These are phyloP conservation scores for Bipolaris sorokiniana DNA, from an alignment of 2,329 filamentous ascomycete genomes.

Conservation along the genomic window DNA sequence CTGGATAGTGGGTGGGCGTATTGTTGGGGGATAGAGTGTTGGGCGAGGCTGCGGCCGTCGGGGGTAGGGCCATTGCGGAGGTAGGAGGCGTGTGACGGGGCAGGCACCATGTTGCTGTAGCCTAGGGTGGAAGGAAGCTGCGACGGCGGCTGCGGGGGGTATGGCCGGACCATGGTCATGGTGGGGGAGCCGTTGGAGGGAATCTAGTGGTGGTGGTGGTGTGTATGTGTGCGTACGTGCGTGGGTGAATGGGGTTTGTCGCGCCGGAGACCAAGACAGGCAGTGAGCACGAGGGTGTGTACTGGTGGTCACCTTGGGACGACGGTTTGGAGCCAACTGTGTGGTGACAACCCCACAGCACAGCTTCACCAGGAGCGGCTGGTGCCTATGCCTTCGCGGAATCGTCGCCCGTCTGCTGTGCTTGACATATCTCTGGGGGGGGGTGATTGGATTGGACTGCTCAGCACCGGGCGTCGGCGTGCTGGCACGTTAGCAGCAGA, in stretches of 20 bases:
- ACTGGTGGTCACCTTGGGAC: constrained; percentile 7
- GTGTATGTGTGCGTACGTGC: too few species aligned
- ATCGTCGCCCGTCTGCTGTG: constrained; percentile 46
- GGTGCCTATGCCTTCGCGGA: constrained; percentile 54
- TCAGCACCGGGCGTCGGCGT: constrained; percentile 27
- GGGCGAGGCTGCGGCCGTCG: constrained; percentile 31
- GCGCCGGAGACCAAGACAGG: neutral
- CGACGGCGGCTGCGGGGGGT: constrained; percentile 43
- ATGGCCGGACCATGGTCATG: constrained; percentile 50
- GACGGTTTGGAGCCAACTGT: neutral
- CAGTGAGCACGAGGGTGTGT: constrained; percentile 2
- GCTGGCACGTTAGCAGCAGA: constrained; percentile 38
- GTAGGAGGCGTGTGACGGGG: constrained; percentile 33
- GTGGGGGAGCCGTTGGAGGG: constrained; percentile 23
- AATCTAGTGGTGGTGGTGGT: constrained; percentile 2
- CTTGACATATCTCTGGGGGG: constrained; percentile 47
- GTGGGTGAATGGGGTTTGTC: constrained; percentile 1
- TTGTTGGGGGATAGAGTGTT: constrained; percentile 42
- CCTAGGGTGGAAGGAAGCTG: constrained; percentile 35
- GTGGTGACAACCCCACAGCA: constrained; percentile 20
- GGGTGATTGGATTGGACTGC: constrained; percentile 11
- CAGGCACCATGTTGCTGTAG: constrained; percentile 33
- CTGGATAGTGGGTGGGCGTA: constrained; percentile 50
- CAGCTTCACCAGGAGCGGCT: constrained; percentile 48
- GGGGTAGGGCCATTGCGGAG: constrained; percentile 36